Evolutionary conservation across 2,329 filamentous ascomycete species (phyloP).

Genomic region (Metarhizium album): DNA sequence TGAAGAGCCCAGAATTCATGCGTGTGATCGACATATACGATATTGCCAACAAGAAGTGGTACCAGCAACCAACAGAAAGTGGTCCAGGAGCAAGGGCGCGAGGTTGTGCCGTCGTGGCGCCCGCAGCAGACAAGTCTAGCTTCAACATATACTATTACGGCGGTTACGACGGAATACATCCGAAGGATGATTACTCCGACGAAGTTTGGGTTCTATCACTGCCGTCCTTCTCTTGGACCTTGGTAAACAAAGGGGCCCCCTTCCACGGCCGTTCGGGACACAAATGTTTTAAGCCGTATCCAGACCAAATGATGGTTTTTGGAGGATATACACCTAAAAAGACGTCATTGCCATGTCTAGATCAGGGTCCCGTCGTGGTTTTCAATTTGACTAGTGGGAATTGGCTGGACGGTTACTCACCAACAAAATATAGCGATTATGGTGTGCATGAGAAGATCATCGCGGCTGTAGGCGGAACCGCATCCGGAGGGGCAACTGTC

Average conservation of each 20-base stretch:
- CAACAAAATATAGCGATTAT: conserved; percentile 53
- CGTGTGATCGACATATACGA: conserved; percentile 67
- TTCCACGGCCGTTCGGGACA: conserved; percentile 58
- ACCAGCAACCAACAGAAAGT: conserved; percentile 53
- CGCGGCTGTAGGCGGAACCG: conserved; percentile 55
- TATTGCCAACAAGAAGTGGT: conserved; percentile 57
- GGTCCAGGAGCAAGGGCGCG: conserved; percentile 48
- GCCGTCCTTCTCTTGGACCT: conserved; percentile 71
- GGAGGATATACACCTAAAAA: conserved; percentile 48
- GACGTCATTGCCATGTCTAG: conserved; percentile 31
- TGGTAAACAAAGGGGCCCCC: conserved; percentile 32
- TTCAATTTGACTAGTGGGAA: conserved; percentile 61
- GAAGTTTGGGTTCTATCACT: conserved; percentile 75
- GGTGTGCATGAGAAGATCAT: conserved; percentile 55
- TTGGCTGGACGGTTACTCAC: conserved; percentile 64
- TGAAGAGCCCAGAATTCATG: conserved; percentile 61
- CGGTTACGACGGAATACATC: conserved; percentile 50
- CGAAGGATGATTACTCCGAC: conserved; percentile 34
- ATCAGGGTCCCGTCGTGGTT: conserved; percentile 44
- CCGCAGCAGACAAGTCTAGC: conserved; percentile 58
- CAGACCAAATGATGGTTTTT: conserved; percentile 69
- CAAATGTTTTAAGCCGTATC: conserved; percentile 63
- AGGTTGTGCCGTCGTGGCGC: conserved; percentile 65
- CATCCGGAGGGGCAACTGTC: conserved; percentile 56
- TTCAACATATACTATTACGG: conserved; percentile 82